Base-by-base conservation (phyloP, 2,329 filamentous ascomycete genomes). In the Cordyceps cateniannulata region DNA sequence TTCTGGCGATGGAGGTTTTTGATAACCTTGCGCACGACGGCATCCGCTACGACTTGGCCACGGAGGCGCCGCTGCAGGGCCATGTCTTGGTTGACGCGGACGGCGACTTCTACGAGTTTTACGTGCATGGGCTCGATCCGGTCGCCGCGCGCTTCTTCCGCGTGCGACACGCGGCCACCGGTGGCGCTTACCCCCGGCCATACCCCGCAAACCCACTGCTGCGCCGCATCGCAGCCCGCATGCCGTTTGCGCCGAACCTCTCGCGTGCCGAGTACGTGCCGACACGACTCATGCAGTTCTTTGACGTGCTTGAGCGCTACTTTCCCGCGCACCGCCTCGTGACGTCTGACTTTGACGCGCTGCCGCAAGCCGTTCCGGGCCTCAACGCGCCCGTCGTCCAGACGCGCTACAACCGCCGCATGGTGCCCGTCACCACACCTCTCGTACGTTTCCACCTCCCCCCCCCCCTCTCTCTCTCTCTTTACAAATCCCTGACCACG, bases 1-100 rank as follows among this genome's bases (percentile, higher is more conserved):
- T 99, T 80, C 84, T 99, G 47, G 95, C 93, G 49, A 89, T 99
- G 75, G 95, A 99, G 76, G 95, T 99, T 66, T 96, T 97, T 70
- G 95, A 99, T 79, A 99, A 99, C 77, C 98, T 99, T 72, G 87
- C 91, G 40, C 96, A 99, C 77, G 95, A 99, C 76, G 84, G 88
- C 62, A 86, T 99, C 64, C 93, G 96, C 65, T 99, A 98, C 77
- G 89, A 98, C 75, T 81, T 88, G 12, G 75, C 81, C 63, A 96
- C 92, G 12, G 90, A 91, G 71, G 79, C 88, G 66, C 90, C 93
- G 0, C 82, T 96, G 59, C 96, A 99, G 77, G 92, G 91, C 54
- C 87, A 87, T 64, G 93, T 98, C 16, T 81, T 99, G 44, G 88
- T 99, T 69, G 91, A 96, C 71, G 81, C 79, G 9, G 79, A 87